phyloP scores from a whole-genome alignment of 2,329 filamentous ascomycete genomes.

The Penicillium sp. region DNA sequence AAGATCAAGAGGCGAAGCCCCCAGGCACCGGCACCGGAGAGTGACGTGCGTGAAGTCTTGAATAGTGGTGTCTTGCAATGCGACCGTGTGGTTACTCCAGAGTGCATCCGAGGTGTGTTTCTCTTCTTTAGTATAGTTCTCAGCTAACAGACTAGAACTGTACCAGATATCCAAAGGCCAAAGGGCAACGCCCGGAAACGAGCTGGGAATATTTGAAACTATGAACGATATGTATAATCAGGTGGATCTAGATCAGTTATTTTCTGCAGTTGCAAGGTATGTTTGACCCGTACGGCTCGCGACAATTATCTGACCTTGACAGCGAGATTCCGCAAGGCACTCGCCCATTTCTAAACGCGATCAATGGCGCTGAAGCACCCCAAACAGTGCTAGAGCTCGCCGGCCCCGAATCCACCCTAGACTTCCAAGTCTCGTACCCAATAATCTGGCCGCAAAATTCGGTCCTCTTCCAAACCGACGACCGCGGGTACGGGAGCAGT shows the following conservation, averaged over 20 bases:
- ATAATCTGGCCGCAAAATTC: conserved; percentile 56
- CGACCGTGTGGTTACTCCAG: conserved; percentile 43
- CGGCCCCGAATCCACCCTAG: conserved; percentile 58
- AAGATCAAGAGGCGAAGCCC: not conserved
- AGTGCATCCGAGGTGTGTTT: conserved; percentile 44
- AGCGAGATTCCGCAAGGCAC: conserved; percentile 45
- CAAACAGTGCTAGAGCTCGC: conserved; percentile 38
- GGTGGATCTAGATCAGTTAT: conserved; percentile 51
- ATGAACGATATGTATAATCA: conserved; percentile 53
- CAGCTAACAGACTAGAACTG: conserved; percentile 34
- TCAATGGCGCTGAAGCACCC: conserved; percentile 53
- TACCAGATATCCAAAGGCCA: conserved; percentile 50
- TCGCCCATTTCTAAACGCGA: conserved; percentile 52
- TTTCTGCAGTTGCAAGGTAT: conserved; percentile 39
- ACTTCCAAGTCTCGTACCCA: conserved; percentile 59
- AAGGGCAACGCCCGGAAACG: conserved; percentile 48
- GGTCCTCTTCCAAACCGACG: conserved; percentile 58
- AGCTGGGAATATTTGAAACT: conserved; percentile 52
- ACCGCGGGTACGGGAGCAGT: conserved; percentile 47
- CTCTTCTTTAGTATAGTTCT: too few species aligned
- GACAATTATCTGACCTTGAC: not conserved
- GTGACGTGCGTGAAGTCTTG: not conserved
- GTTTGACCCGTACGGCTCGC: not conserved
- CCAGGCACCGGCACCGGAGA: not conserved
- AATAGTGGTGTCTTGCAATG: conserved; percentile 30